Conservation (phyloP, 495 filamentous ascomycete species). For the Aspergillus sparsus region DNA sequence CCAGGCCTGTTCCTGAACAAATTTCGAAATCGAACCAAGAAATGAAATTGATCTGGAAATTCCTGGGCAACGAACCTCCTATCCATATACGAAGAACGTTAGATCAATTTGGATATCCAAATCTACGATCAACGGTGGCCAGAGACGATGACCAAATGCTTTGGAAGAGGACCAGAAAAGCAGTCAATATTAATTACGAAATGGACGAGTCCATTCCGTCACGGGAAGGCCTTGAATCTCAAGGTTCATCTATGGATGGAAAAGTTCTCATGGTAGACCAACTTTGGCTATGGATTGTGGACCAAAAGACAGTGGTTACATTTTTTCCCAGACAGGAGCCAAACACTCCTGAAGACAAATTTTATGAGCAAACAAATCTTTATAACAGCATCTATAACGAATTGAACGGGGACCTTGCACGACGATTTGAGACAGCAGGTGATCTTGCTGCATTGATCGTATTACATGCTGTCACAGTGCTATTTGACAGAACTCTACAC, state of each 20-base stretch:
- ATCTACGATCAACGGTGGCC: conserved; percentile 59
- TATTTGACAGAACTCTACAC: conserved; percentile 59
- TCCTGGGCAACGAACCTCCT: conserved; percentile 63
- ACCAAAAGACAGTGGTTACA: conserved; percentile 59
- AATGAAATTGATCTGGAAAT: conserved; percentile 63
- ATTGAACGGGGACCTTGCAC: conserved; percentile 65
- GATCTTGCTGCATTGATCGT: conserved; percentile 65
- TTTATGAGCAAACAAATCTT: conserved; percentile 63
- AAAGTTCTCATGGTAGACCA: conserved; percentile 72
- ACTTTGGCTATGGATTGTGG: conserved; percentile 67
- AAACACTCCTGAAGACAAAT: conserved; percentile 51
- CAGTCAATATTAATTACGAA: conserved; percentile 32
- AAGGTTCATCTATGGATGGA: conserved; percentile 49
- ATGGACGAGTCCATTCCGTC: conserved; percentile 25
- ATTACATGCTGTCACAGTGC: conserved; percentile 62
- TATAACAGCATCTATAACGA: conserved; percentile 67
- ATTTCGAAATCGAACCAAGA: conserved; percentile 58
- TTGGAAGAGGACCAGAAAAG: conserved; percentile 64
- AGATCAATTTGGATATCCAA: conserved; percentile 68
- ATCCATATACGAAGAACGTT: conserved; percentile 64
- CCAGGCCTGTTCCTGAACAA: conserved; percentile 55
- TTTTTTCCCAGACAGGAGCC: conserved; percentile 56
- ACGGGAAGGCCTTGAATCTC: conserved; percentile 19
- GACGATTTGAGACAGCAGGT: conserved; percentile 61
- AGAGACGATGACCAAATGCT: conserved; percentile 71